These are phyloP conservation scores for Metschnikowia anglica DNA, from an alignment of 805 yeast genomes.

Conservation along the genomic window DNA sequence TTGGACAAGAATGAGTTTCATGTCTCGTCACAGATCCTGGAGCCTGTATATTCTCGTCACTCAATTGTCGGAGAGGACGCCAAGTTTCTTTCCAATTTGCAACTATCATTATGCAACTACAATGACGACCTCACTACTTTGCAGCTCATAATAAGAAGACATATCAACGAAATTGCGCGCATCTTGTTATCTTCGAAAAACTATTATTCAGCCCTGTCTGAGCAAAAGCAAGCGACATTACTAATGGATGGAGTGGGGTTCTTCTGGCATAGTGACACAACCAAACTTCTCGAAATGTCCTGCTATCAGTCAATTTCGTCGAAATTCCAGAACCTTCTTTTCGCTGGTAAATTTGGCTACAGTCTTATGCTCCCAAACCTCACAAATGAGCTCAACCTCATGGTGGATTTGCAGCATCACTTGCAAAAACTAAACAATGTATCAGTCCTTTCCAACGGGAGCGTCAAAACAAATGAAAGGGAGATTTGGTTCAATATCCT, in stretches of 20 bases:
- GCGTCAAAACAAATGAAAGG: constrained; percentile 26
- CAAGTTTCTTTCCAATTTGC: constrained; percentile 42
- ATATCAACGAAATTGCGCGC: constrained; percentile 42
- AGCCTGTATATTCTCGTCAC: constrained; percentile 26
- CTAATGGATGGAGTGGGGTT: constrained; percentile 45
- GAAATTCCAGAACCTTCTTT: constrained; percentile 36
- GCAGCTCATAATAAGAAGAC: constrained; percentile 44
- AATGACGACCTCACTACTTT: constrained; percentile 48
- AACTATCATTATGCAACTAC: constrained; percentile 42
- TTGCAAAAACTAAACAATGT: constrained; percentile 36
- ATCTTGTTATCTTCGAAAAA: constrained; percentile 40
- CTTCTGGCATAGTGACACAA: constrained; percentile 43
- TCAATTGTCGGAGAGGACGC: constrained; percentile 48
- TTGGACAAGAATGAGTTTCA: constrained; percentile 50
- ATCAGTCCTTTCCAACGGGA: constrained; percentile 7
- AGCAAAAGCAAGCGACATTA: constrained; percentile 24
- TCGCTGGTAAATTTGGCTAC: constrained; percentile 32
- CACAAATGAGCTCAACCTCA: constrained; percentile 40
- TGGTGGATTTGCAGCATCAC: constrained; percentile 45
- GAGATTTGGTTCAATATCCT: constrained; percentile 45
- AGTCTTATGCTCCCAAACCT: constrained; percentile 36
- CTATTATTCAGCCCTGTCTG: constrained; percentile 25
- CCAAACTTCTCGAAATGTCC: constrained; percentile 40
- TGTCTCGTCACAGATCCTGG: constrained; percentile 26
- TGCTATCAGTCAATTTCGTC: constrained; percentile 40